phyloP scores from a whole-genome alignment of 2,329 filamentous ascomycete species.

The Decorospora gaudefroyi region DNA sequence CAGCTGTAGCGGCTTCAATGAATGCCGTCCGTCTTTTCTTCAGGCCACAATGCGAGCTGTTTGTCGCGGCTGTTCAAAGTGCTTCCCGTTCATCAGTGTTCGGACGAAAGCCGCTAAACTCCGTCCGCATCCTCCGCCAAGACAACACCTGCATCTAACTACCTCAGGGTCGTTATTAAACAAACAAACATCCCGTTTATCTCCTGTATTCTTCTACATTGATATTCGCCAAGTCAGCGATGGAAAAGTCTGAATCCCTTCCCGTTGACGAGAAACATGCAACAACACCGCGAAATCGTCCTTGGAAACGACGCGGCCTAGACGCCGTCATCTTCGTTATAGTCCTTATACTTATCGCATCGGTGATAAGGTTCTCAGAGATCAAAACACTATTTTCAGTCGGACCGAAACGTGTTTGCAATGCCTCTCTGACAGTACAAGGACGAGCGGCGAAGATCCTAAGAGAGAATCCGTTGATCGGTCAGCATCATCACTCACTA shows the following conservation, averaged over 20 bases:
- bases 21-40: no score
- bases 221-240: neutral
- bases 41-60: no score
- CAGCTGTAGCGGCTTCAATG: constrained; percentile 1
- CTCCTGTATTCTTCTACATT: no score
- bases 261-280: constrained; percentile 1
- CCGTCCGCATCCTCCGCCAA: constrained; percentile 15
- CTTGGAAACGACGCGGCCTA: constrained; percentile 1
- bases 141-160: constrained; percentile 5
- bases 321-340: constrained; percentile 3
- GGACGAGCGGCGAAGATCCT: constrained; percentile 44
- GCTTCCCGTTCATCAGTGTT: no score
- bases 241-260: constrained; percentile 15
- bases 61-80: no score
- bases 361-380: constrained; percentile 10
- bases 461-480: constrained; percentile 49
- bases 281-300: neutral
- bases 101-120: constrained; percentile 21
- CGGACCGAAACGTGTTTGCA: constrained; percentile 1
- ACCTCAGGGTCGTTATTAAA: no score
- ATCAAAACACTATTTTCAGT: constrained; percentile 1
- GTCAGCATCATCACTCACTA: constrained; percentile 27
- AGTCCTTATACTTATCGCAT: constrained; percentile 13
- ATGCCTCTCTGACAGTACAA: constrained; percentile 27
- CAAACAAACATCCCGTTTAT: no score